phyloP scores from a whole-genome alignment of 108 stramenopile genomes.

The Nitzschia putrida region DNA sequence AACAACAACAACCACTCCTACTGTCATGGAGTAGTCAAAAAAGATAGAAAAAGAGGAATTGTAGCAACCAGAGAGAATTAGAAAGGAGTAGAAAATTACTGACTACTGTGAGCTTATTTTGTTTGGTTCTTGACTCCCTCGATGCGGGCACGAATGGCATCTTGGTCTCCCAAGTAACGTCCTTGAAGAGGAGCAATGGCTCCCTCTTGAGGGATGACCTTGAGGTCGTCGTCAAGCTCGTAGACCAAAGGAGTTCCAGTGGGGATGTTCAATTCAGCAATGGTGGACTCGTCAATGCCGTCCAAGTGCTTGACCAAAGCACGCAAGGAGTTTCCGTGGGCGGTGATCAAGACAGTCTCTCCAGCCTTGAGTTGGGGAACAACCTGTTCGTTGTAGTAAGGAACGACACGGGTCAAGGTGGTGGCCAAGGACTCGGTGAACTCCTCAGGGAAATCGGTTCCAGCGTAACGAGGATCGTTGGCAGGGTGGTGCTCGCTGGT shows the following conservation, averaged over 20 bases:
- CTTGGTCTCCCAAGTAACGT: constrained; percentile 95
- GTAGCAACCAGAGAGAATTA: not conserved
- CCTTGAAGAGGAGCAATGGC: constrained; percentile 92
- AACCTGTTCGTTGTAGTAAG: constrained; percentile 75
- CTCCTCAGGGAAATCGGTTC: constrained; percentile 58
- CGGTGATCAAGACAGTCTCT: constrained; percentile 82
- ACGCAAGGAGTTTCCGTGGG: constrained; percentile 91
- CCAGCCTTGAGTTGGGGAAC: constrained; percentile 80
- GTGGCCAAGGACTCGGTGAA: constrained; percentile 86
- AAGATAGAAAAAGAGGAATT: not conserved
- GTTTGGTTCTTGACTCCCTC: constrained; percentile 98
- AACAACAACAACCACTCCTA: no score
- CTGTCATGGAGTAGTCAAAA: no score
- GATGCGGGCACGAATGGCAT: constrained; percentile 93
- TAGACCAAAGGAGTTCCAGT: constrained; percentile 90
- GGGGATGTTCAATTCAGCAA: constrained; percentile 90
- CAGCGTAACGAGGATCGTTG: constrained; percentile 83
- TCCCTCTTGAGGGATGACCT: constrained; percentile 67
- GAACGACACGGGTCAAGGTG: constrained; percentile 87
- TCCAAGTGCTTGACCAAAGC: constrained; percentile 93
- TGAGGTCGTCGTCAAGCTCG: constrained; percentile 84
- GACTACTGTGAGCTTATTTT: constrained; percentile 85
- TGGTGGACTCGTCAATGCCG: constrained; percentile 71
- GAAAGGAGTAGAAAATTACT: not conserved
- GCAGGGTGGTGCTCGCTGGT: constrained; percentile 71